Evolutionary conservation across 805 yeast genomes (phyloP).

Genomic region (Lipomyces kockii): DNA sequence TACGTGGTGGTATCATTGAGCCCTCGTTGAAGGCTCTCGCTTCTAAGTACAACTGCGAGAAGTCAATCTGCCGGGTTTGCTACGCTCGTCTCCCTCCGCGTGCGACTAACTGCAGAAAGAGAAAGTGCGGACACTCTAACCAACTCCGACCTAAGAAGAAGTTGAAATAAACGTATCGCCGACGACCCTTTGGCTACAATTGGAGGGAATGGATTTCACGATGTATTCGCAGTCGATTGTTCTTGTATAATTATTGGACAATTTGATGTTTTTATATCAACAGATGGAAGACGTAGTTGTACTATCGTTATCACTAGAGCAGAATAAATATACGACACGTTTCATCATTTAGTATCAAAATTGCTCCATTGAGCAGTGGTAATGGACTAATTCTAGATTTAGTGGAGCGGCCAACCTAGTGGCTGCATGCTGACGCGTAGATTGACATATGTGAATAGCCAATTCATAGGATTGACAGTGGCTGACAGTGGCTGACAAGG

Average conservation of each 20-base stretch:
- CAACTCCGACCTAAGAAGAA: conserved; percentile 92
- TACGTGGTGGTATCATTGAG: conserved; percentile 99
- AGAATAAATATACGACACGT: neutral
- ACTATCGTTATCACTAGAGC: conserved; percentile 3
- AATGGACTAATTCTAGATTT: neutral
- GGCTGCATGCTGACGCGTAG: neutral
- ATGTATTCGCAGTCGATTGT: neutral
- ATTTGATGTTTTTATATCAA: neutral
- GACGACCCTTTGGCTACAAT: neutral
- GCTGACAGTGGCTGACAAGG: neutral
- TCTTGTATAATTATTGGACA: neutral
- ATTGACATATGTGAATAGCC: neutral
- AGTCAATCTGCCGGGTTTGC: conserved; percentile 98
- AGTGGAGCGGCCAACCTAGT: neutral
- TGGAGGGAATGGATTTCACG: neutral
- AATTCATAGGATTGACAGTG: neutral
- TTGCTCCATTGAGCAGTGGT: neutral
- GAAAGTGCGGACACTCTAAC: conserved; percentile 99
- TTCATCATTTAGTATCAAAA: neutral
- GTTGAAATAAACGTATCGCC: conserved; percentile 60
- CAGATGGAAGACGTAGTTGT: neutral
- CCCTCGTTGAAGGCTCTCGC: conserved; percentile 99
- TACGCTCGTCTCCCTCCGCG: conserved; percentile 99
- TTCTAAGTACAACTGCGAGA: conserved; percentile 99
- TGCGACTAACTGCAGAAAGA: conserved; percentile 99